Evolutionary conservation across 352 stramenopile species (phyloP).

Genomic region (Globisporangium polare): DNA sequence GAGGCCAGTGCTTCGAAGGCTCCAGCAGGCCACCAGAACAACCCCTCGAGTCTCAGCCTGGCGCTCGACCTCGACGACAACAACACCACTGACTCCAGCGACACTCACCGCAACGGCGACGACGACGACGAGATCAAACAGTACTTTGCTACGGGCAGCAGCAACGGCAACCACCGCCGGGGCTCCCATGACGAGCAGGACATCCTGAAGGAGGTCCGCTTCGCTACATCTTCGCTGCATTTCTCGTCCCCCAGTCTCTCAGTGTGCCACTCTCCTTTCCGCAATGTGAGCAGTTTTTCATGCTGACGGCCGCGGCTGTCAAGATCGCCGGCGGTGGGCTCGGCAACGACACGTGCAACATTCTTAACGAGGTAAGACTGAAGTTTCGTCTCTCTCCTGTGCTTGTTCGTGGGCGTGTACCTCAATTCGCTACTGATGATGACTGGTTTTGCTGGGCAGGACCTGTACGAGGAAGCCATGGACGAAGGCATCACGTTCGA

Average conservation of each 20-base stretch:
- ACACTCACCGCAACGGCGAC: not conserved
- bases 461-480: conserved; percentile 46
- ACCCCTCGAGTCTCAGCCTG: not conserved
- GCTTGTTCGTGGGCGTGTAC: not conserved
- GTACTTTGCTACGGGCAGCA: not conserved
- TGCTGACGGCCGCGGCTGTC: conserved; percentile 49
- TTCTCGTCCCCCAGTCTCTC: conserved; percentile 26
- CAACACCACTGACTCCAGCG: conserved; percentile 16
- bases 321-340: conserved; percentile 50
- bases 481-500: conserved; percentile 49
- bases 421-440: not conserved
- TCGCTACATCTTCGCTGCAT: conserved; percentile 12
- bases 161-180: not conserved
- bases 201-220: conserved; percentile 46
- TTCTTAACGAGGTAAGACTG: conserved; percentile 34
- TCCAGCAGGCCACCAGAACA: not conserved
- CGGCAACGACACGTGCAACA: conserved; percentile 58
- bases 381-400: not conserved
- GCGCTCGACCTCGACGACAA: conserved; percentile 16
- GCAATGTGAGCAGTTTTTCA: conserved; percentile 41
- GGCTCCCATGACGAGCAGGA: conserved; percentile 21
- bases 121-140: conserved; percentile 5
- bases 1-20: not conserved
- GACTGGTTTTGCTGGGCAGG: conserved; percentile 12
- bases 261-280: conserved; percentile 33